These are phyloP conservation scores for Rhytidhysteron rufulum DNA, from an alignment of 2,329 filamentous ascomycete genomes.

Conservation along the genomic window DNA sequence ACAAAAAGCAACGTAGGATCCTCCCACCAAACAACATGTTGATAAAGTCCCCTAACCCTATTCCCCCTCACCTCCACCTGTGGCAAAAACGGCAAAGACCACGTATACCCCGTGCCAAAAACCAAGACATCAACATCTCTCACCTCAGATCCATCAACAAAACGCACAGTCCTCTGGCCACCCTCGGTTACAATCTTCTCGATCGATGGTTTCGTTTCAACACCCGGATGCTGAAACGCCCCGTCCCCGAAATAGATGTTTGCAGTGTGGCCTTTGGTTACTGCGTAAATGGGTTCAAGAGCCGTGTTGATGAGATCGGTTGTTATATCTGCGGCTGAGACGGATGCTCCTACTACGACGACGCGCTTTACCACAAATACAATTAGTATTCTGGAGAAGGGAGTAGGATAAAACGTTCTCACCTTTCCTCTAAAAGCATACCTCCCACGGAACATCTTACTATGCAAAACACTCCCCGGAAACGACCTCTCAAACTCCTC, in stretches of 20 bases:
- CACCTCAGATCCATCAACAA: slow-evolving; percentile 53
- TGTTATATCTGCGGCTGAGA: slow-evolving; percentile 62
- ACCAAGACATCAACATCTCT: slow-evolving; percentile 58
- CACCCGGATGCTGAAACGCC: slow-evolving; percentile 59
- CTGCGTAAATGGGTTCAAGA: slow-evolving; percentile 50
- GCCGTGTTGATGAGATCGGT: slow-evolving; percentile 49
- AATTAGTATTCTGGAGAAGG: too few species aligned
- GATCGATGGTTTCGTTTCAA: slow-evolving; percentile 48
- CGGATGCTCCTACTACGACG: slow-evolving; percentile 60
- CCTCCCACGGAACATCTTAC: slow-evolving; percentile 51
- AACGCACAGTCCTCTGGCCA: slow-evolving; percentile 47
- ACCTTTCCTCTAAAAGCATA: slow-evolving; percentile 44
- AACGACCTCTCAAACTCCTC: slow-evolving; percentile 43
- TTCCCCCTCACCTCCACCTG: slow-evolving; percentile 52
- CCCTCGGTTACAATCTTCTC: slow-evolving; percentile 39
- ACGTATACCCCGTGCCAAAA: slow-evolving; percentile 64
- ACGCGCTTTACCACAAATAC: slow-evolving; percentile 55
- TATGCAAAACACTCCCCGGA: slow-evolving; percentile 53
- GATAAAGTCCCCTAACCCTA: slow-evolving; percentile 54
- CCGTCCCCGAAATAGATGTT: too few species aligned
- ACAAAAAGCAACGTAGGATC: slow-evolving; percentile 57
- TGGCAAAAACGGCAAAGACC: slow-evolving; percentile 56
- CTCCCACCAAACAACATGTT: slow-evolving; percentile 54
- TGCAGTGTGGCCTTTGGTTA: too few species aligned
- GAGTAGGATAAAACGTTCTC: background rate